Conservation (phyloP, 2,329 filamentous ascomycete genomes). For the Lachnellula suecica region DNA sequence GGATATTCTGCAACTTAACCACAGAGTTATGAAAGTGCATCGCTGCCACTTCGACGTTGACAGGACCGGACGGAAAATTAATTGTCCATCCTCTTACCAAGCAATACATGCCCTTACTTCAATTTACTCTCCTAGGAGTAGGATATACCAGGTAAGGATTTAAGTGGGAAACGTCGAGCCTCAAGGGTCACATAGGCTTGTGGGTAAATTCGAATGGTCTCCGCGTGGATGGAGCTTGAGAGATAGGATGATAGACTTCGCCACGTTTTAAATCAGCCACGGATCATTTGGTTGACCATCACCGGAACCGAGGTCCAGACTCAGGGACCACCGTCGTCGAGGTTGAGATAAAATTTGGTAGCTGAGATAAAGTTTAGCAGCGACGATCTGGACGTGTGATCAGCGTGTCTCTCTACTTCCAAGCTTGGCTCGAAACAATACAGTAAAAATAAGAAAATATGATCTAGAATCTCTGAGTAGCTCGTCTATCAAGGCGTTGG, state of each 20-base stretch:
- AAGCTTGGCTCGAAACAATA: too few relatives aligned
- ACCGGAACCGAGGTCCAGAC: not conserved
- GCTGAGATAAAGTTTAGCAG: too few relatives aligned
- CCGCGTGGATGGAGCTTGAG: not conserved
- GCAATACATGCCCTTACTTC: not conserved
- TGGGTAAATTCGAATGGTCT: not conserved
- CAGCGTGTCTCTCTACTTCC: too few relatives aligned
- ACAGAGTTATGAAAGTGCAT: too few relatives aligned
- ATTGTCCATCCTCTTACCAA: too few relatives aligned
- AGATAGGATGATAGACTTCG: constrained; percentile 7
- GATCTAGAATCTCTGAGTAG: not conserved
- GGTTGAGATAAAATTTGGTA: not conserved
- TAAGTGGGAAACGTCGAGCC: constrained; percentile 4
- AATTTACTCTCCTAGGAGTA: not conserved
- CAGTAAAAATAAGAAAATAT: too few relatives aligned
- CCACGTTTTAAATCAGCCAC: constrained; percentile 11
- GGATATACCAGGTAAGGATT: not conserved
- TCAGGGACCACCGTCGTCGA: not conserved
- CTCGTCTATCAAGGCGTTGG: not conserved
- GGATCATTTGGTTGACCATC: not conserved
- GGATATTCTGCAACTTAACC: too few relatives aligned
- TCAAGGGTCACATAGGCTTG: constrained; percentile 1
- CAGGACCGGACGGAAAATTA: too few relatives aligned
- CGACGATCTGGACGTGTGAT: too few relatives aligned
- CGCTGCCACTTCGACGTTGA: too few relatives aligned